Conservation (phyloP, 352 stramenopile species). For the Pythium aquatile region DNA sequence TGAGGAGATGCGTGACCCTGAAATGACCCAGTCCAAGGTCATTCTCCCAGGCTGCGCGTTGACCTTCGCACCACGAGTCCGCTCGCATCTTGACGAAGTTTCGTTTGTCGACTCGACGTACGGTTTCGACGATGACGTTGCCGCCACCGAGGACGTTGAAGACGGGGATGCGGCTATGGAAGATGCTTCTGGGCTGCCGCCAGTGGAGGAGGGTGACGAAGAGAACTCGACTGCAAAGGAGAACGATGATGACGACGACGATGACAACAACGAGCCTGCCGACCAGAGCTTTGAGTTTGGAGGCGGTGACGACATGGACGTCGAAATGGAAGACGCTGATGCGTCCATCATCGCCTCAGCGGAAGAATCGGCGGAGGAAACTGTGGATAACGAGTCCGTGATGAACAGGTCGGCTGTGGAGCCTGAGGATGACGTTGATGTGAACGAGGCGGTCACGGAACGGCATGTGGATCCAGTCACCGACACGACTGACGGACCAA, state of each 20-base stretch:
- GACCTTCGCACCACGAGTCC: neutral
- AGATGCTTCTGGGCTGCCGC: slow-evolving; percentile 2
- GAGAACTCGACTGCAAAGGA: slow-evolving; percentile 39
- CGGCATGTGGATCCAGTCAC: slow-evolving; percentile 26
- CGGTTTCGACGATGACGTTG: slow-evolving; percentile 10
- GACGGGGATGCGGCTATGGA: slow-evolving; percentile 15
- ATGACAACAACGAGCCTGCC: slow-evolving; percentile 27
- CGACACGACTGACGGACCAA: slow-evolving; percentile 5
- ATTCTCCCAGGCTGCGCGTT: slow-evolving; percentile 28
- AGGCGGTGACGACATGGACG: slow-evolving; percentile 37
- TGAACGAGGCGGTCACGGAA: slow-evolving; percentile 15
- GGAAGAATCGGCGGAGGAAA: slow-evolving; percentile 27
- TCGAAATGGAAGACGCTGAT: slow-evolving; percentile 38
- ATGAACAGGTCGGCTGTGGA: neutral
- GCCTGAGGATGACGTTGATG: slow-evolving; percentile 13
- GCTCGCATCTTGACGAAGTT: slow-evolving; percentile 3
- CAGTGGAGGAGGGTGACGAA: slow-evolving; percentile 12
- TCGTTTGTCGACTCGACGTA: slow-evolving; percentile 7
- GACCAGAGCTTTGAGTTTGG: slow-evolving; percentile 39
- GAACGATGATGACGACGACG: slow-evolving; percentile 43
- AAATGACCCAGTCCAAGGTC: slow-evolving; percentile 47
- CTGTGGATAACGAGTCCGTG: slow-evolving; percentile 1
- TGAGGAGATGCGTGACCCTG: slow-evolving; percentile 57
- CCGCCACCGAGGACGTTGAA: neutral
- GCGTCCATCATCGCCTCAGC: slow-evolving; percentile 3